phyloP scores from a whole-genome alignment of 176 grass and related monocot genomes.

The Ampelocalamus luodianensis region DNA sequence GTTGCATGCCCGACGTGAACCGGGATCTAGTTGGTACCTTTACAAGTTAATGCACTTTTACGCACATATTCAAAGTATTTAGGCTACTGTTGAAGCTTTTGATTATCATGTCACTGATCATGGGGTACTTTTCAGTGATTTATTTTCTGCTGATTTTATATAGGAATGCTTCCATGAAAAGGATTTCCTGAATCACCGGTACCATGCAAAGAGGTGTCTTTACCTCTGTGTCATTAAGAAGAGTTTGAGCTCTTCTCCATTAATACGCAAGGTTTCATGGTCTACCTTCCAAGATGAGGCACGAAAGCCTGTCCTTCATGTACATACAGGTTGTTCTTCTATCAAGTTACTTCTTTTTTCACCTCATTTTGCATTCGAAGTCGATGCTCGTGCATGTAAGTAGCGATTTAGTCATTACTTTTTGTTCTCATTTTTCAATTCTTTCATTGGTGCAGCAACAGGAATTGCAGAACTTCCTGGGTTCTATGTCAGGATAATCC shows the following conservation, averaged over 20 bases:
- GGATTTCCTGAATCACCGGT: slow-evolving; percentile 87
- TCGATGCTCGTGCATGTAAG: neutral
- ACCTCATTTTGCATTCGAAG: slow-evolving; percentile 8
- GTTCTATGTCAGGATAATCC: slow-evolving; percentile 80
- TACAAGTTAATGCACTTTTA: neutral
- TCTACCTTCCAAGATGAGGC: slow-evolving; percentile 81
- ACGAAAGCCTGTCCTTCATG: slow-evolving; percentile 83
- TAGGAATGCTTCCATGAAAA: slow-evolving; percentile 98
- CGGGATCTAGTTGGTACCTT: neutral
- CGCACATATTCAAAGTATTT: slow-evolving; percentile 8
- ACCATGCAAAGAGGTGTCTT: slow-evolving; percentile 92
- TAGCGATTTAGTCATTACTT: neutral
- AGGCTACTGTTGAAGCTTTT: neutral
- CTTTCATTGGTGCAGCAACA: slow-evolving; percentile 42
- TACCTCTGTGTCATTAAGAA: slow-evolving; percentile 79
- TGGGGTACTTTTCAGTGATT: neutral
- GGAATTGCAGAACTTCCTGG: slow-evolving; percentile 68
- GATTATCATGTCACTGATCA: slow-evolving; percentile 8
- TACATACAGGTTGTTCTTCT: slow-evolving; percentile 77
- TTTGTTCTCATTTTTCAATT: slow-evolving; percentile 29
- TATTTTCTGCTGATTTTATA: slow-evolving; percentile 35
- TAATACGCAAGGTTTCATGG: slow-evolving; percentile 68
- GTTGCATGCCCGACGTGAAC: too few species aligned
- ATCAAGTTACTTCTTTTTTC: slow-evolving; percentile 23
- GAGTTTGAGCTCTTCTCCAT: slow-evolving; percentile 62